Conservation (phyloP, 1,139 yeast species). For the Hanseniaspora uvarum region DNA sequence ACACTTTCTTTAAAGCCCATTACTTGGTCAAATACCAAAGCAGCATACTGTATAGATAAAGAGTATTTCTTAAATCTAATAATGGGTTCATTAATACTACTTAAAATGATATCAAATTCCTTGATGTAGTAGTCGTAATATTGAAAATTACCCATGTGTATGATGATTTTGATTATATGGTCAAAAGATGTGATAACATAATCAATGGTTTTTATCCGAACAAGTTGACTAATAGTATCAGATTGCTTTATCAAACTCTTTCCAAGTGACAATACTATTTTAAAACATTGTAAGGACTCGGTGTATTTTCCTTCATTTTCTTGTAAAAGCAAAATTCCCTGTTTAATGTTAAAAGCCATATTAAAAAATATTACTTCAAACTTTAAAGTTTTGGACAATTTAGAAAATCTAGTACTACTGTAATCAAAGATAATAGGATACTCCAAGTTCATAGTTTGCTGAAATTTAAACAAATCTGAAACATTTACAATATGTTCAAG, state of each 20-base stretch:
- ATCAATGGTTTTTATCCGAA: conserved; percentile 35
- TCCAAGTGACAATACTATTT: conserved; percentile 29
- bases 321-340: conserved; percentile 23
- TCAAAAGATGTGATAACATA: conserved; percentile 34
- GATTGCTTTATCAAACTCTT: conserved; percentile 30
- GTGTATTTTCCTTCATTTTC: conserved; percentile 21
- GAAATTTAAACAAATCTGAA: background rate
- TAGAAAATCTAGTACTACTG: conserved; percentile 20
- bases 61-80: conserved; percentile 26
- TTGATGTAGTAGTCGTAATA: conserved; percentile 43
- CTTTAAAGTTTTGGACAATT: conserved; percentile 23
- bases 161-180: conserved; percentile 33
- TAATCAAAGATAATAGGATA: conserved; percentile 25
- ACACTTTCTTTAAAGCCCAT: conserved; percentile 5
- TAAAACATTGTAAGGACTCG: conserved; percentile 30
- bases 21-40: conserved; percentile 12
- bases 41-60: conserved; percentile 11
- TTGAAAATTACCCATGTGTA: conserved; percentile 44
- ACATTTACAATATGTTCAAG: background rate
- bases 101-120: conserved; percentile 38
- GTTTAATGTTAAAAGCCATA: conserved; percentile 22
- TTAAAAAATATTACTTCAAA: conserved; percentile 27
- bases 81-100: conserved; percentile 29
- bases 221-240: conserved; percentile 25
- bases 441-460: conserved; percentile 18